Conservation (phyloP, 2,329 filamentous ascomycete genomes). For the Aspergillus pseudotamarii region DNA sequence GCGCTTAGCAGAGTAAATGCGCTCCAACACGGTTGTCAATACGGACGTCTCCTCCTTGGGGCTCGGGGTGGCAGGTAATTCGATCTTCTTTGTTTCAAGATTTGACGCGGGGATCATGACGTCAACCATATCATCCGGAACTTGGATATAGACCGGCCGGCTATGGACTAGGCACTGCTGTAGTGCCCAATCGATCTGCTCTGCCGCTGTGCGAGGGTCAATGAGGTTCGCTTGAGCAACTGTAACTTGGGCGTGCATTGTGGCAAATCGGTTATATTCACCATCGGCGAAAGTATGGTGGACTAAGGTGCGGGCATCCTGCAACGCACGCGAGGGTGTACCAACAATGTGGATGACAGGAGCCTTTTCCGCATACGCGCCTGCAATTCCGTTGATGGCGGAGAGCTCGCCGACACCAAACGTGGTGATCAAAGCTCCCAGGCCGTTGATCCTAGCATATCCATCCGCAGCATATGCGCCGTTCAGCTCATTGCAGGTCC, state of each 20-base stretch:
- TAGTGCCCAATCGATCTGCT: constrained; percentile 56
- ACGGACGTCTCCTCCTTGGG: constrained; percentile 18
- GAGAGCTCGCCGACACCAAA: constrained; percentile 67
- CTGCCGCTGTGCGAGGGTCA: constrained; percentile 49
- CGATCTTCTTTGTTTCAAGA: constrained; percentile 22
- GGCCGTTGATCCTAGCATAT: constrained; percentile 34
- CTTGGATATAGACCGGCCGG: constrained; percentile 58
- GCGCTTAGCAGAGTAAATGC: constrained; percentile 49
- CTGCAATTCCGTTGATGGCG: constrained; percentile 72
- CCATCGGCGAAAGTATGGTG: constrained; percentile 65
- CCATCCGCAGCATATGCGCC: constrained; percentile 47
- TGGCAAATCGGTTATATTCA: constrained; percentile 18
- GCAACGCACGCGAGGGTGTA: constrained; percentile 49
- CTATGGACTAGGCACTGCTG: constrained; percentile 55
- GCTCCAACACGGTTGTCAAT: constrained; percentile 41
- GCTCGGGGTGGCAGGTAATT: constrained; percentile 12
- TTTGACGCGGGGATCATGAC: constrained; percentile 24
- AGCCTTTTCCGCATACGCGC: constrained; percentile 72
- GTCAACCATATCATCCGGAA: constrained; percentile 58
- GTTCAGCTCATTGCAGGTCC: neutral
- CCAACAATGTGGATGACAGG: constrained; percentile 67
- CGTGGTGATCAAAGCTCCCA: constrained; percentile 30
- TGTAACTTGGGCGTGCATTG: constrained; percentile 18
- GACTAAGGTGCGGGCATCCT: constrained; percentile 48
- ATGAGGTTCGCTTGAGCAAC: constrained; percentile 16